Conservation (phyloP, 164 flowering plant species). For the Aristolochia fimbriata region DNA sequence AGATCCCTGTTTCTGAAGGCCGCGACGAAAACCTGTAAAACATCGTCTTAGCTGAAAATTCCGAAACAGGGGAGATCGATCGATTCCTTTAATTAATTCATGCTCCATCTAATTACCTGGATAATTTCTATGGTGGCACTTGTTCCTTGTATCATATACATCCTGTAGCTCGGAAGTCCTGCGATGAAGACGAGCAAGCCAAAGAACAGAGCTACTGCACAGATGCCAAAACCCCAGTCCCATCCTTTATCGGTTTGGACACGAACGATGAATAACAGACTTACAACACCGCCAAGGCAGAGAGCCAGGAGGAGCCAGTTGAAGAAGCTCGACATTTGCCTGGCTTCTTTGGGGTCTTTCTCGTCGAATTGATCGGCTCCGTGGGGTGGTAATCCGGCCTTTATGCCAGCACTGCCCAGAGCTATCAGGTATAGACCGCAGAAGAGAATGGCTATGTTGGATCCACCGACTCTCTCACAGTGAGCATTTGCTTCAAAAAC, state of each 20-base stretch:
- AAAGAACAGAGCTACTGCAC: conserved; percentile 32
- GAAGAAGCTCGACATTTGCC: conserved; percentile 57
- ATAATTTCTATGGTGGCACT: conserved; percentile 14
- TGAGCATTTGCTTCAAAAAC: conserved; percentile 17
- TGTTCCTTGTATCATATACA: conserved; percentile 21
- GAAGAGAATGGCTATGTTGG: conserved; percentile 32
- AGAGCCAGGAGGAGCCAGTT: conserved; percentile 37
- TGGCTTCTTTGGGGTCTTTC: conserved; percentile 45
- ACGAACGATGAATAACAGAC: conserved; percentile 51
- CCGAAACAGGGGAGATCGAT: neutral
- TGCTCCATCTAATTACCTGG: conserved; percentile 23
- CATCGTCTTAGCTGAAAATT: too few species aligned
- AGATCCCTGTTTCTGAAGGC: conserved; percentile 45
- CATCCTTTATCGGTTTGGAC: conserved; percentile 53
- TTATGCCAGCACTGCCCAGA: conserved; percentile 40
- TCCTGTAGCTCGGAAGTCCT: conserved; percentile 43
- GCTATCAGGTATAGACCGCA: conserved; percentile 40
- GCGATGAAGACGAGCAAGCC: conserved; percentile 25
- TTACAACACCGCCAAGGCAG: conserved; percentile 42
- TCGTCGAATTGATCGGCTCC: conserved; percentile 82
- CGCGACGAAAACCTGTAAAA: conserved; percentile 50
- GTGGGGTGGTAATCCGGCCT: conserved; percentile 49
- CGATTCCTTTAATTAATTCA: neutral
- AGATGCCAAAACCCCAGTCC: conserved; percentile 53
- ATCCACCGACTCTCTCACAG: conserved; percentile 26